Evolutionary conservation across 192 early-diverging fungal genomes (phyloP), one percentile per base, ranked within the genome.

Genomic region (Coemansia sp.): DNA sequence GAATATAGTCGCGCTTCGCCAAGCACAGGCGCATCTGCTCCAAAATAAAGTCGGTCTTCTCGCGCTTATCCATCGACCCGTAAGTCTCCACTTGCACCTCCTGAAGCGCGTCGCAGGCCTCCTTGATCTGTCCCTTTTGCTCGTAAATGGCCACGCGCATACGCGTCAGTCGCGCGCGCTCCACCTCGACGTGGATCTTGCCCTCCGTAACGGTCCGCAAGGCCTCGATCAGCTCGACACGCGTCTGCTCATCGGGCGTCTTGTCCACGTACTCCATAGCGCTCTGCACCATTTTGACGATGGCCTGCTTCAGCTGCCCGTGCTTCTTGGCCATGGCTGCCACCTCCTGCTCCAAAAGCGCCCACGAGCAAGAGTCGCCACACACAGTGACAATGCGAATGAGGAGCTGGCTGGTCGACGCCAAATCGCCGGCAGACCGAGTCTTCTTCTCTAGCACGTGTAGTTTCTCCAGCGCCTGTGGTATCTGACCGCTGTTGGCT

Each of bases 181-280:
- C 95, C 3, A 97, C 94, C 83, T 99, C 97, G n/a, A 99, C 93
- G 78, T 94, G 96, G 50, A 99, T 97, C 91, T 98, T 98, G 66
- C 95, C 97, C 66, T 98, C 97, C 4, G 97, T 99, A 3, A 97
- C 95, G 3, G 88, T 92, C 33, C 97, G 83, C 68, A 99, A 85
- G 8, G 94, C 91, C 62, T 96, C 92, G 47, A 99, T 97, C 69
- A 97, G 84, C 74, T 95, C 92, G 42, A 98, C 80, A 77, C 93
- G 93, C 23, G 87, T 88, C 21, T 85, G 80, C 85, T 90, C 86
- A 58, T 92, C 86, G 3, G 91, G 93, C 20, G 93, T 93, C 72
- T 88, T 78, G 57, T 98, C 97, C 28, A 99, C 74, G 62, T 87
- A 94, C 53, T 86, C 79, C 88, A 96, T 96, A 5, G 92, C 89